Evolutionary conservation across 192 early-diverging fungal species (phyloP).

Genomic region (Rhizophagus prolifer): DNA sequence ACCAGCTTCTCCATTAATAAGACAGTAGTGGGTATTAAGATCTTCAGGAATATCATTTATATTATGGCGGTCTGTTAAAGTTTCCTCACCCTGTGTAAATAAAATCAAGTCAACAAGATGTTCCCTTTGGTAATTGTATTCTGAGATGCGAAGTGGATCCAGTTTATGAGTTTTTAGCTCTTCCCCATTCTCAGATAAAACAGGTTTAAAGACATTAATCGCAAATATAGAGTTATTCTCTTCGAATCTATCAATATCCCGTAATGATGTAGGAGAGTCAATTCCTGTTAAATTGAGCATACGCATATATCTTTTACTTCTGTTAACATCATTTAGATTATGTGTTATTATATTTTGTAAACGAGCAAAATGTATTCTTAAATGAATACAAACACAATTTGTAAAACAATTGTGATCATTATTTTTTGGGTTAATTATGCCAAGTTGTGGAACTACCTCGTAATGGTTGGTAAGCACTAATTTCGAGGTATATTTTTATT

Average conservation of each 20-base stretch:
- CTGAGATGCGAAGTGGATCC: not conserved
- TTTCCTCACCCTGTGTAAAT: conserved; percentile 16
- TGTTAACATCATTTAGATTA: not conserved
- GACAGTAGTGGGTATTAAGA: not conserved
- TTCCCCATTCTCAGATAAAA: not conserved
- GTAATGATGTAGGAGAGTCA: conserved; percentile 1
- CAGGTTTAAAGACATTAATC: conserved; percentile 11
- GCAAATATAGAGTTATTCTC: conserved; percentile 6
- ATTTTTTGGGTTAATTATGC: too few species aligned
- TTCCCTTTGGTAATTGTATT: conserved; percentile 1
- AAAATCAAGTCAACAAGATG: conserved; percentile 13
- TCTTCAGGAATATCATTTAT: conserved; percentile 9
- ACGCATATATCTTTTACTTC: not conserved
- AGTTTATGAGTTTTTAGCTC: too few species aligned
- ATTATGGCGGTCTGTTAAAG: not conserved
- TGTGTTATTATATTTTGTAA: not conserved
- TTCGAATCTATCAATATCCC: conserved; percentile 10
- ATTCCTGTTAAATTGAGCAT: conserved; percentile 8
- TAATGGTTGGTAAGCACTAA: conserved; percentile 2
- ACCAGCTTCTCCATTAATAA: not conserved
- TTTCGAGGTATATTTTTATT: not conserved
- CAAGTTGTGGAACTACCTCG: conserved; percentile 1
- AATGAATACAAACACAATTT: too few species aligned
- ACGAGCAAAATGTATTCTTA: too few species aligned
- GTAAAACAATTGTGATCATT: too few species aligned